These are phyloP conservation scores for Exophiala phaeomuriformis DNA, from an alignment of 2,329 filamentous ascomycete species.

Conservation along the genomic window DNA sequence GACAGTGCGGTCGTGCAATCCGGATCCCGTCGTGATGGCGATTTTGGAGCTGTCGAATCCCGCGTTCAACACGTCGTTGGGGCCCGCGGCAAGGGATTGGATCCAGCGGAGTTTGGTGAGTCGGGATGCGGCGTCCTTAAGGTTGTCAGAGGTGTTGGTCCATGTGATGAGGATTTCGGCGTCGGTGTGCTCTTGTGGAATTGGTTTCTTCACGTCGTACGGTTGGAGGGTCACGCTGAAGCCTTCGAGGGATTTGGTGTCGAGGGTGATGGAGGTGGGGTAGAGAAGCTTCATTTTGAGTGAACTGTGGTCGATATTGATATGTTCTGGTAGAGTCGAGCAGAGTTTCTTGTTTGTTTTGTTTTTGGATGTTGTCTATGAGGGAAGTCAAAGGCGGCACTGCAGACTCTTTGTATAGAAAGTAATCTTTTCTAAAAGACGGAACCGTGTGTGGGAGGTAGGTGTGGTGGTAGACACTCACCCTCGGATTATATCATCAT, in stretches of 20 bases:
- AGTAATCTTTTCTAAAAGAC: no score
- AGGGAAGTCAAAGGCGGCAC: no score
- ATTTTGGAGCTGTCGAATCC: constrained; percentile 51
- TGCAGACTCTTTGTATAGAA: no score
- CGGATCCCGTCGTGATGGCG: constrained; percentile 54
- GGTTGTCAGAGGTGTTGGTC: constrained; percentile 53
- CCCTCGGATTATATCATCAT: no score
- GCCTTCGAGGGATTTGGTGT: constrained; percentile 50
- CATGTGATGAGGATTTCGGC: constrained; percentile 57
- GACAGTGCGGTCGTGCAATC: constrained; percentile 58
- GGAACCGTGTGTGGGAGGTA: no score
- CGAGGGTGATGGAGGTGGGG: constrained; percentile 55
- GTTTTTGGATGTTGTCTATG: no score
- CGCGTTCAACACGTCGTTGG: constrained; percentile 57
- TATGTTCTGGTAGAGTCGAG: not conserved
- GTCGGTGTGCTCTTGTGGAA: constrained; percentile 53
- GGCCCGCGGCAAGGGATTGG: constrained; percentile 58
- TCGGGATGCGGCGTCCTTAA: constrained; percentile 50
- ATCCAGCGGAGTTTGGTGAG: constrained; percentile 57
- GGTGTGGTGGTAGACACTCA: no score
- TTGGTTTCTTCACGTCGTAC: constrained; percentile 52
- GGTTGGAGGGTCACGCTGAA: constrained; percentile 52
- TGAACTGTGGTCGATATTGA: not conserved
- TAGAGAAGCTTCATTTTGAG: constrained; percentile 56
- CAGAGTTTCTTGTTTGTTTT: no score